Conservation (phyloP, 2,329 filamentous ascomycete species). For the Dothidotthia symphoricarpi region DNA sequence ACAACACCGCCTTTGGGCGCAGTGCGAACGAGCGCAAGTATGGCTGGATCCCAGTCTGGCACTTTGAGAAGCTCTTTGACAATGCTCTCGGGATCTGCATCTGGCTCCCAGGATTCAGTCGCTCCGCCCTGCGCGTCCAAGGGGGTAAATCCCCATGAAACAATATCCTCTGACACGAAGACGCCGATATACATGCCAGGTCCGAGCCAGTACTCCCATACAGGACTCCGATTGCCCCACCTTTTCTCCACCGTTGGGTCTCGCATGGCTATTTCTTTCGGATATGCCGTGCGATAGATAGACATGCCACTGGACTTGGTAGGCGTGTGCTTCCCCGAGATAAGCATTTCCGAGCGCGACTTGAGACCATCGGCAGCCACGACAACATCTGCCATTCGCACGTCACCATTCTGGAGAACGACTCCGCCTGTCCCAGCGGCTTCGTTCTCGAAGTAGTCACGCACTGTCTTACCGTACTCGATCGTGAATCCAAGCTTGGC, state of each 20-base stretch:
- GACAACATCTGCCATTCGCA: conserved; percentile 5
- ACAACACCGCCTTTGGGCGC: conserved; percentile 29
- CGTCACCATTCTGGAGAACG: conserved; percentile 1
- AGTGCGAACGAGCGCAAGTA: conserved; percentile 7
- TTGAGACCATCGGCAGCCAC: conserved; percentile 9
- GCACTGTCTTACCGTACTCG: conserved; percentile 1
- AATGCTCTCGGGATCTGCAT: conserved; percentile 1
- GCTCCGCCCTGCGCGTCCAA: conserved; percentile 1
- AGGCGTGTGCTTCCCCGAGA: not conserved
- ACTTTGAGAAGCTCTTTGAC: conserved; percentile 3
- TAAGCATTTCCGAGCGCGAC: conserved; percentile 4
- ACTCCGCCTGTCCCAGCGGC: not conserved
- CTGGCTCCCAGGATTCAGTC: conserved; percentile 6
- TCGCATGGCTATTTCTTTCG: conserved; percentile 1
- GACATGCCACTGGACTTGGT: conserved; percentile 6
- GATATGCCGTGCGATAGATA: conserved; percentile 2
- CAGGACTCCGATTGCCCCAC: not conserved
- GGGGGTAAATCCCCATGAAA: conserved; percentile 5
- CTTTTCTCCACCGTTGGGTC: not conserved
- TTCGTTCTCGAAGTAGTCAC: conserved; percentile 4
- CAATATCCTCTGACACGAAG: conserved; percentile 3
- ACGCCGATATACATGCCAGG: conserved; percentile 7
- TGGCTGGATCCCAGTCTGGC: conserved; percentile 1
- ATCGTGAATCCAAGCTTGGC: conserved; percentile 2
- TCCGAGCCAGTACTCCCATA: conserved; percentile 5